phyloP scores from a whole-genome alignment of 2,329 filamentous ascomycete genomes.

The Calonectria fujianensis region DNA sequence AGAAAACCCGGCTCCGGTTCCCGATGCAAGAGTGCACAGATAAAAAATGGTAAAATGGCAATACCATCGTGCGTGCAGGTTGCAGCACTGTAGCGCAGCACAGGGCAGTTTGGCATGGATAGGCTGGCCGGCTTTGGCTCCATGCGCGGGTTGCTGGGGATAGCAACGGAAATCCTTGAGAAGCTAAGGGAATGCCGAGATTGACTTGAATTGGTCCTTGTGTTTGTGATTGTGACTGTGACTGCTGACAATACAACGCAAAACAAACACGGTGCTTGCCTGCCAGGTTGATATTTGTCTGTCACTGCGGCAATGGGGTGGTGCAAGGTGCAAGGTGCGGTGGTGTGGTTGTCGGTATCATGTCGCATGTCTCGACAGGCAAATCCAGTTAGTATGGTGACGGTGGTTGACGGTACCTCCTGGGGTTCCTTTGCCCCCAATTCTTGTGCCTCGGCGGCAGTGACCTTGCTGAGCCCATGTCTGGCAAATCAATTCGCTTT shows the following conservation, averaged over 20 bases:
- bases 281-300: slow-evolving; percentile 8
- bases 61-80: slow-evolving; percentile 29
- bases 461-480: slow-evolving; percentile 32
- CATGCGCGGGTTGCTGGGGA: slow-evolving; percentile 17
- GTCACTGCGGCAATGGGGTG: slow-evolving; percentile 21
- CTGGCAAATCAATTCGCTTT: slow-evolving; percentile 22
- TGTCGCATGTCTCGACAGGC: slow-evolving; percentile 29
- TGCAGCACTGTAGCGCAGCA: slow-evolving; percentile 13
- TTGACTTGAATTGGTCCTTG: slow-evolving; percentile 11
- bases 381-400: slow-evolving; percentile 25
- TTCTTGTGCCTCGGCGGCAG: slow-evolving; percentile 8
- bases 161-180: slow-evolving; percentile 29
- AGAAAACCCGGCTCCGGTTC: slow-evolving; percentile 38
- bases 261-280: slow-evolving; percentile 21
- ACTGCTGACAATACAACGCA: not conserved
- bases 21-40: slow-evolving; percentile 36
- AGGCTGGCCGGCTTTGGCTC: slow-evolving; percentile 11
- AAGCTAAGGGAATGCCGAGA: slow-evolving; percentile 32
- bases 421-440: slow-evolving; percentile 1
- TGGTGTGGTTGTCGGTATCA: slow-evolving; percentile 25
- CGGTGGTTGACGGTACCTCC: slow-evolving; percentile 9
- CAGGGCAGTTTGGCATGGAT: slow-evolving; percentile 24
- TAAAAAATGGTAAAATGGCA: slow-evolving; percentile 31
- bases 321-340: slow-evolving; percentile 7
- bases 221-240: slow-evolving; percentile 26